Base-by-base conservation (phyloP, 2,329 filamentous ascomycete genomes). In the Colletotrichum noveboracense region DNA sequence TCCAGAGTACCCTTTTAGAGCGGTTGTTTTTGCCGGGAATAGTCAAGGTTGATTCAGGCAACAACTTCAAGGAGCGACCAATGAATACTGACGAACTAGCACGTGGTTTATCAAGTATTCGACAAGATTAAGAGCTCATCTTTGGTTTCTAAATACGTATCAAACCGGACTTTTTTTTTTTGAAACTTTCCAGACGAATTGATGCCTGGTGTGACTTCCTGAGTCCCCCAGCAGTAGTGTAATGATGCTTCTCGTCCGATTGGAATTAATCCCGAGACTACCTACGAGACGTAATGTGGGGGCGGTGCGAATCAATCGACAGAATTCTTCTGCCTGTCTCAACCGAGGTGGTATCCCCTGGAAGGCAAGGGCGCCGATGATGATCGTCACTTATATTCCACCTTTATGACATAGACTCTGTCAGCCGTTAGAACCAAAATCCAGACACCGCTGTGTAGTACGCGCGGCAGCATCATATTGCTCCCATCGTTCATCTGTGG, bases 111-210 rank as follows among this genome's bases (percentile, higher is more conserved):
- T 21, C 3, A 52, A 7, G 12, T 52, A 52, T 52, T 13, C n/a
- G 0, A 52, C 3, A 52, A 52, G 0, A 48, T 18, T 21, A 13
- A 12, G n/a, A n/a, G 6, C 5, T 48, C 3, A 21, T 52, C 12
- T 21, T 21, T 52, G 6, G 18, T 52, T 52, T 13, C 43, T 13
- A 1, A 5, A 13, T 13, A 21, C 10, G 43, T 21, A 3, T 13
- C n/a, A 21, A 0, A 13, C 2, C 3, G 10, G 12, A 21, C 1
- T 13, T 21, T 3, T 2, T 48, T 7, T 21, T 2, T 48, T 7
- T 21, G n/a, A 48, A 48, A 13, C n/a, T 21, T n/a, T 10, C n/a
- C n/a, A 21, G n/a, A 4, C 0, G 0, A 7, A 13, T 21, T 13
- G 2, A 48, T 3, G 9, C 43, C 1, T 21, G n/a, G n/a, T 12